Base-by-base conservation (phyloP, 176 grass and related monocot genomes). In the Juncus inflexus region DNA sequence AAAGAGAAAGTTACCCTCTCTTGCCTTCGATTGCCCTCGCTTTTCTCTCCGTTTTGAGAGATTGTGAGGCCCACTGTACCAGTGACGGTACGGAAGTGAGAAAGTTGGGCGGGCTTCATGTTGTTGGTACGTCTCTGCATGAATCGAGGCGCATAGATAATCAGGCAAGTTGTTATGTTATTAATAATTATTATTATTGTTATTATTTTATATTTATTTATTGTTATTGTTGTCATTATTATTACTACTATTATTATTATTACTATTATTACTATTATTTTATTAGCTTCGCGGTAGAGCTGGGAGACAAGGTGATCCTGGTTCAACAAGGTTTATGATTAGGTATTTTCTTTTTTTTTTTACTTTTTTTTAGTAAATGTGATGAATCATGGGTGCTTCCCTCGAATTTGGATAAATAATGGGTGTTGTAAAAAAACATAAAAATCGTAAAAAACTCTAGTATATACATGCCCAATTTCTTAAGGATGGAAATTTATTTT, bases 271-370 rank as follows among this genome's bases (percentile, higher is more conserved):
- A 70, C 54, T 53, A 58, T 70, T 70, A 69, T 74, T 62, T 55
- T 42, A 10, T 42, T 65, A 96, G 92, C 80, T 96, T 62, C 82
- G 87, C 60, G 92, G 87, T 70, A 91, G 92, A 88, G 92, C 87
- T 12, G 92, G 87, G 56, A 86, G 92, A 81, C 92, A 96, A 90
- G 92, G 92, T 75, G 92, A 96, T 76, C 92, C 87, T 83, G 92
- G 92, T 54, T 96, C 92, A 36, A 96, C 92, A 79, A 77, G 87
- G 60, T 96, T 96, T 88, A 91, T 96, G 92, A 84, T 96, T 38
- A 96, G 87, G 92, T 96, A 88, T 69, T 64, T 45, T 28, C 19
- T 45, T 76, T 39, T 65, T 7, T 56, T 37, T 58, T 12, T 9
- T 70, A 19, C 13, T 16, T 1, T 69, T 15, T 70, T 58, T 58